phyloP scores from a whole-genome alignment of 2,329 filamentous ascomycete genomes.

The Fusarium sororula region DNA sequence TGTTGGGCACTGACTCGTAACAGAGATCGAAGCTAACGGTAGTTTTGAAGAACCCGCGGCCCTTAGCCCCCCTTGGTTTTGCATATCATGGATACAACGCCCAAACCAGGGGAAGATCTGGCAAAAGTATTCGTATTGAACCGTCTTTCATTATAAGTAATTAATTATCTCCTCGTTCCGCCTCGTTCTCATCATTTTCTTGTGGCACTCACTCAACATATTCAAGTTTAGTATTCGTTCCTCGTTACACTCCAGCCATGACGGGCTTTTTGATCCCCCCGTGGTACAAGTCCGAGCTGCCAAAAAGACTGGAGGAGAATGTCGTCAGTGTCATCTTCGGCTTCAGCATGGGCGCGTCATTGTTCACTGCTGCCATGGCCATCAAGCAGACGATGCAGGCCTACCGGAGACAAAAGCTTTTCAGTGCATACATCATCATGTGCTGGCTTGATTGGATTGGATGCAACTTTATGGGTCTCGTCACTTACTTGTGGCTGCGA shows the following conservation, averaged over 20 bases:
- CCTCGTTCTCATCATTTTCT: background rate
- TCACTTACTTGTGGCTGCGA: slow-evolving; percentile 22
- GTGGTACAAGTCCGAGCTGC: slow-evolving; percentile 19
- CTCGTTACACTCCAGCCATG: background rate
- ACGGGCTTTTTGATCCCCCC: slow-evolving; percentile 25
- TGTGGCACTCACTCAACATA: background rate
- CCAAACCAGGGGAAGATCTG: background rate
- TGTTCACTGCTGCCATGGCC: slow-evolving; percentile 22
- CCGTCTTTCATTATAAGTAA: too few species aligned
- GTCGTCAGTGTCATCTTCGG: slow-evolving; percentile 25
- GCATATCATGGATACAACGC: background rate
- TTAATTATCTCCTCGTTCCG: background rate
- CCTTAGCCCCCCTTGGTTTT: background rate
- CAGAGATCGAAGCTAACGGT: background rate
- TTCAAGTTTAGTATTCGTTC: too few species aligned
- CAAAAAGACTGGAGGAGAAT: slow-evolving; percentile 13
- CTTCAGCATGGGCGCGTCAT: slow-evolving; percentile 20
- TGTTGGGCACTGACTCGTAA: background rate
- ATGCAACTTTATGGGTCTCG: slow-evolving; percentile 23
- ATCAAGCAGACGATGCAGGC: slow-evolving; percentile 5
- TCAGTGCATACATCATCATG: slow-evolving; percentile 28
- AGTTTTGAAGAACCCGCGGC: background rate
- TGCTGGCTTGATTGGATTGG: slow-evolving; percentile 32
- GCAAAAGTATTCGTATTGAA: background rate
- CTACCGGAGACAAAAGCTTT: slow-evolving; percentile 5